Percentiles rank a stretch among this genome's conserved stretches.
phyloP scores from a whole-genome alignment of 257 asterid species.

The Przewalskia tangutica region DNA sequence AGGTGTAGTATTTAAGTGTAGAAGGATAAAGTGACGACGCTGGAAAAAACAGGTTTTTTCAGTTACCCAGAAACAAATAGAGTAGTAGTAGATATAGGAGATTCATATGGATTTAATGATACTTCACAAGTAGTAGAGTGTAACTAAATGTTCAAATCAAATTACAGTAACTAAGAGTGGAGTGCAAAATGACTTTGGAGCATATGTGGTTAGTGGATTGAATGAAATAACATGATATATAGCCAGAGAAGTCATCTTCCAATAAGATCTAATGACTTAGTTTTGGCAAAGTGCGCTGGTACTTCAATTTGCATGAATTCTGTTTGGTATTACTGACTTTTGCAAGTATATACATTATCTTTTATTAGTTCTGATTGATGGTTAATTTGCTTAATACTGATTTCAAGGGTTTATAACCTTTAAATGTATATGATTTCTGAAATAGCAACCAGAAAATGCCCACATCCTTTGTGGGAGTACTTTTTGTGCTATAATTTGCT shows the following conservation, averaged over 20 bases:
- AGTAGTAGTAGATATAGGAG: not conserved
- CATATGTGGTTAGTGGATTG: not conserved
- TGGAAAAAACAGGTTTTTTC: not conserved
- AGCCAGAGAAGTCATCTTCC: not conserved
- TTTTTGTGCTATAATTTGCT: not conserved
- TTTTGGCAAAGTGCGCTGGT: not conserved
- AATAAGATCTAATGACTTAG: not conserved
- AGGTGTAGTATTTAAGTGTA: not conserved
- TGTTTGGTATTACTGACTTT: not conserved
- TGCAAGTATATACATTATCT: not conserved
- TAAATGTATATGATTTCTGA: not conserved
- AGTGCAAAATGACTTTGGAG: not conserved
- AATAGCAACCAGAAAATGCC: not conserved
- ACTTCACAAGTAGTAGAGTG: not conserved
- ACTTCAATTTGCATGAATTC: not conserved
- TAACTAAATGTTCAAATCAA: not conserved
- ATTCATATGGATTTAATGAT: not conserved
- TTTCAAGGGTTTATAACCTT: not conserved
- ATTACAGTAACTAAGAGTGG: not conserved
- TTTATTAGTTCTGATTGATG: not conserved
- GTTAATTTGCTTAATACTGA: not conserved
- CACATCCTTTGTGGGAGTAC: not conserved
- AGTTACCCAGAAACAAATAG: not conserved
- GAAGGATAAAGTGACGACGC: not conserved
- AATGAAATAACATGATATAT: not conserved